phyloP scores from a whole-genome alignment of 2,329 filamentous ascomycete genomes.

The Biscogniauxia sp. region DNA sequence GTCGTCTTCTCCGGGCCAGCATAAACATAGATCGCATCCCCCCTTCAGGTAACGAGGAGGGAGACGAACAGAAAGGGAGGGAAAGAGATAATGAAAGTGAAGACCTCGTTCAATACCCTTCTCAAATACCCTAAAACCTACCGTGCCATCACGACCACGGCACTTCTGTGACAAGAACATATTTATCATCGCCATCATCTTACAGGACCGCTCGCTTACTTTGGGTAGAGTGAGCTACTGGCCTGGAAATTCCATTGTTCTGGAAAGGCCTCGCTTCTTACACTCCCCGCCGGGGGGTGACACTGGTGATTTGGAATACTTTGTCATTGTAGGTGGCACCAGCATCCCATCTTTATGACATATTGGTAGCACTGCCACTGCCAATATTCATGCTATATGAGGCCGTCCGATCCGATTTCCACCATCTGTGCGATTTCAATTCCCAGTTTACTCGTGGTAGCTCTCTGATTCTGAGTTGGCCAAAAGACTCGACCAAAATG shows the following conservation, averaged over 20 bases:
- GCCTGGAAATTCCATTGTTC: constrained; percentile 1
- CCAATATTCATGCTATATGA: constrained; percentile 17
- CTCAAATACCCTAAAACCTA: constrained; percentile 4
- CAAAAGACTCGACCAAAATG: constrained; percentile 28
- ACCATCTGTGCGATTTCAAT: constrained; percentile 9
- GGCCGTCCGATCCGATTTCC: constrained; percentile 10
- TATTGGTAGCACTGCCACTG: constrained; percentile 20
- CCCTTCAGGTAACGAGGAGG: neutral
- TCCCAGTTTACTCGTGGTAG: constrained; percentile 8
- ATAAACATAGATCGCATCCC: constrained; percentile 2
- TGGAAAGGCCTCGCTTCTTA: neutral
- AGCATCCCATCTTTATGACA: constrained; percentile 10
- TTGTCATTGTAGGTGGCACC: constrained; percentile 21
- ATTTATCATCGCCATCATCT: constrained; percentile 10
- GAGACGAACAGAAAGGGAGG: neutral
- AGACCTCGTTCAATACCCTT: neutral
- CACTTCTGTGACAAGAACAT: constrained; percentile 10
- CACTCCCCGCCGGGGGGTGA: neutral
- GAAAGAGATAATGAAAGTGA: neutral
- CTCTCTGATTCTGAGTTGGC: constrained; percentile 9
- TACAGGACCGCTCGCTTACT: neutral
- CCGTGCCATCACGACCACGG: constrained; percentile 8
- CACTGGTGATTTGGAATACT: constrained; percentile 21
- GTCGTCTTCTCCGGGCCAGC: neutral
- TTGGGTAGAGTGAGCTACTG: neutral